phyloP scores from a whole-genome alignment of 768 basidiomycete species.

The Russula dissimulans region DNA sequence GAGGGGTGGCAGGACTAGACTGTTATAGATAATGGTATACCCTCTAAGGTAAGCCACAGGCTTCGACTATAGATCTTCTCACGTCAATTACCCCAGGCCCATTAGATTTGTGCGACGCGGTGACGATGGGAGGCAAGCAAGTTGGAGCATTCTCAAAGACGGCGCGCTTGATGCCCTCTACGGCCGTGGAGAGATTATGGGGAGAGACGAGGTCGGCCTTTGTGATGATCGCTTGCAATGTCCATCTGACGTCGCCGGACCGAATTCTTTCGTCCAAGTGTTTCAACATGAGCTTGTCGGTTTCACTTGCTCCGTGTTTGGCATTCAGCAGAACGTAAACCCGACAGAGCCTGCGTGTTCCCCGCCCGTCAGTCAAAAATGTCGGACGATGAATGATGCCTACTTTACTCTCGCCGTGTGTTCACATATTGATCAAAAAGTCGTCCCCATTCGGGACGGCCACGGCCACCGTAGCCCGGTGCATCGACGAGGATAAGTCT shows the following conservation, averaged over 20 bases:
- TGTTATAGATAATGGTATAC: not conserved
- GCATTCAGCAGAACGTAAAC: constrained; percentile 66
- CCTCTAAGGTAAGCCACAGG: constrained; percentile 36
- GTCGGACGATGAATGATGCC: not conserved
- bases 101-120: constrained; percentile 37
- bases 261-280: constrained; percentile 34
- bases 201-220: constrained; percentile 49
- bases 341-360: constrained; percentile 45
- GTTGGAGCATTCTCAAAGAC: constrained; percentile 48
- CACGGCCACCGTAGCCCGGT: constrained; percentile 71
- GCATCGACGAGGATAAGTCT: constrained; percentile 66
- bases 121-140: constrained; percentile 59
- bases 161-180: constrained; percentile 38
- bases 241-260: constrained; percentile 38
- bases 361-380: not conserved
- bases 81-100: constrained; percentile 49
- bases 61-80: constrained; percentile 49
- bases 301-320: constrained; percentile 48
- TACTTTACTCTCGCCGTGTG: constrained; percentile 50
- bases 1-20: not conserved
- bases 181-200: constrained; percentile 23
- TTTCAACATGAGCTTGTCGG: constrained; percentile 54
- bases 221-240: constrained; percentile 64
- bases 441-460: constrained; percentile 66
- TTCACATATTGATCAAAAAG: constrained; percentile 58